phyloP scores from a whole-genome alignment of 345 rosid species.

The Rubroshorea leprosula region DNA sequence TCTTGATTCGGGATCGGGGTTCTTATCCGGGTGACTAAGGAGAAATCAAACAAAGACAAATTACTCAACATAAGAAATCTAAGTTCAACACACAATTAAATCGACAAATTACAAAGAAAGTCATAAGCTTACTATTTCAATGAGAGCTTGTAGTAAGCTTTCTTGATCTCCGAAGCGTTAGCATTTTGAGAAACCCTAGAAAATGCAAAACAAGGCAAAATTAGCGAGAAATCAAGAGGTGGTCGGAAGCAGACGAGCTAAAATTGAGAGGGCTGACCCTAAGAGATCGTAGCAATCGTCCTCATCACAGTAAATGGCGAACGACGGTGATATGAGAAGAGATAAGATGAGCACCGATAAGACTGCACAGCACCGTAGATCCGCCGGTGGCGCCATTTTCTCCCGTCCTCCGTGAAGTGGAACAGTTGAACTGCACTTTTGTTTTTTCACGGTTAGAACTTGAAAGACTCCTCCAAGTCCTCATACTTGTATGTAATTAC shows the following conservation, averaged over 20 bases:
- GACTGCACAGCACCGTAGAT: conserved; percentile 42
- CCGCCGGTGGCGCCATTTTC: conserved; percentile 55
- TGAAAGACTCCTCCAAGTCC: too few species aligned
- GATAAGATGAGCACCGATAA: conserved; percentile 31
- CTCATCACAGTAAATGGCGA: conserved; percentile 89
- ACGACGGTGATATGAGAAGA: conserved; percentile 41
- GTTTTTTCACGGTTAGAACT: too few species aligned
- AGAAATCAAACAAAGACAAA: conserved; percentile 9
- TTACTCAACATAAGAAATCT: not conserved
- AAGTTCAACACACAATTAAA: conserved; percentile 4
- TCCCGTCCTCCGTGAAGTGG: conserved; percentile 12
- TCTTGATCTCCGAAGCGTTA: conserved; percentile 88
- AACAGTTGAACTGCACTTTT: too few species aligned
- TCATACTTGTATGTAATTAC: too few species aligned
- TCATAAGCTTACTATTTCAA: conserved; percentile 56
- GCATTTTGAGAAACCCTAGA: conserved; percentile 80
- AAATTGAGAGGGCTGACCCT: conserved; percentile 42
- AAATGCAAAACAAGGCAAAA: conserved; percentile 10
- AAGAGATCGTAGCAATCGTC: conserved; percentile 96
- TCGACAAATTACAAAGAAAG: not conserved
- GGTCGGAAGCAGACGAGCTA: not conserved
- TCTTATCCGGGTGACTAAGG: conserved; percentile 88
- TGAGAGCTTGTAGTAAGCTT: conserved; percentile 90
- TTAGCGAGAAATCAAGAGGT: not conserved
- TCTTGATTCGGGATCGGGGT: conserved; percentile 92